Conservation (phyloP, 768 basidiomycete species). For the Pulveroboletus ravenelii region DNA sequence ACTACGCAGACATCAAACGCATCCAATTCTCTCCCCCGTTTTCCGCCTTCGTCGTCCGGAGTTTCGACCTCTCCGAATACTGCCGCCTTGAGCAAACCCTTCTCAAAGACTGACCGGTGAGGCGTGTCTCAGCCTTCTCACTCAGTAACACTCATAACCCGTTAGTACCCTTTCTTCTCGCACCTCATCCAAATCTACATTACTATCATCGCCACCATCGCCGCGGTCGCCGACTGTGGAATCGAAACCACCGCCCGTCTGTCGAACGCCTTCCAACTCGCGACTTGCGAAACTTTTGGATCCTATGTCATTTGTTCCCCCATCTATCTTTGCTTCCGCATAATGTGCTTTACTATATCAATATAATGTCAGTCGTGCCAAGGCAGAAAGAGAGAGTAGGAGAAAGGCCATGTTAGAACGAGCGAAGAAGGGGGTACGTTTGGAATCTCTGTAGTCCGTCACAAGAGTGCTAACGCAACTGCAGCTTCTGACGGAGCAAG, state of each 20-base stretch:
- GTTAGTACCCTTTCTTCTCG: constrained; percentile 37
- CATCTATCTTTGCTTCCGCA: constrained; percentile 60
- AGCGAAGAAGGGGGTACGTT: constrained; percentile 68
- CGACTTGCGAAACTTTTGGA: constrained; percentile 33
- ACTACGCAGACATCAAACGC: constrained; percentile 6
- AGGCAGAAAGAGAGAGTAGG: constrained; percentile 67
- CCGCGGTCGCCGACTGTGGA: constrained; percentile 6
- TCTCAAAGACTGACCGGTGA: constrained; percentile 61
- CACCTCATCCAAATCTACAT: constrained; percentile 17
- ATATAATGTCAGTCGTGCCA: constrained; percentile 53
- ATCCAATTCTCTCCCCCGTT: neutral
- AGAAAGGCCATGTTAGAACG: constrained; percentile 67
- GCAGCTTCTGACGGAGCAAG: constrained; percentile 58
- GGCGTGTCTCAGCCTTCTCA: constrained; percentile 28
- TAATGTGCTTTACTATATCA: constrained; percentile 37
- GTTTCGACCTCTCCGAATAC: constrained; percentile 11
- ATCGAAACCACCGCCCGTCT: constrained; percentile 16
- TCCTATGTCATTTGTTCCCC: constrained; percentile 56
- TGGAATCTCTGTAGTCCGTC: neutral
- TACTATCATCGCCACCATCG: neutral
- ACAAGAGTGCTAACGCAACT: neutral
- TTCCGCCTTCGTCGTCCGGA: constrained; percentile 7
- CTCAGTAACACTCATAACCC: constrained; percentile 64
- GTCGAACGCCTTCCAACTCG: constrained; percentile 32
- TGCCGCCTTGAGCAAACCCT: constrained; percentile 30